Base-by-base conservation (phyloP, 371 early-diverging fungal genomes). In the Nematocida major region DNA sequence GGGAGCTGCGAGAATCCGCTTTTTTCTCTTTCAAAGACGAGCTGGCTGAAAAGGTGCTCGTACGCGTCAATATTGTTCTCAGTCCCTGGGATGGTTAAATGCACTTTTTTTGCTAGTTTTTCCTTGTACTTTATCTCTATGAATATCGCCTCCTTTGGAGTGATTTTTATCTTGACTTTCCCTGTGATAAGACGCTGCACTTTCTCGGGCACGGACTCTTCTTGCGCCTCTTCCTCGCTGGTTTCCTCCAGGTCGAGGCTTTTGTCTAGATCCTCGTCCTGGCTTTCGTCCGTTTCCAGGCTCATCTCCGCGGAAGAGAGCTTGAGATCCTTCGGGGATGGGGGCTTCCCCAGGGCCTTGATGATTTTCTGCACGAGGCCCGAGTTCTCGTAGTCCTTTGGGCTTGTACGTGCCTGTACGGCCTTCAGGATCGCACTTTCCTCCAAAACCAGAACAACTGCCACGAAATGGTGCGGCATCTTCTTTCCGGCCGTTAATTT, bases 401-500 rank as follows among this genome's bases (percentile, higher is more conserved):
- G 5, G 11, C 15, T 15, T 13, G 34, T 50, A n/a, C n/a, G 9
- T 15, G 20, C 20, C n/a, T 63, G 32, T 15, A 13, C 24, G 32
- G 65, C 3, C 9, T 20, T 26, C 36, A 47, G 7, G 39, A 73
- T 48, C 5, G 36, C 76, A 7, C 4, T 9, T 32, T 22, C 3
- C 20, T 9, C 49, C 18, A 73, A 20, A 11, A 24, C 42, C 9
- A 73, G 24, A 32, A 73, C 26, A 4, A 73, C 42, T 22, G 43
- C 76, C 9, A 73, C 76, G 65, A 73, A 73, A 34, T 73, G 76
- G 24, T 22, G 15, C 15, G 45, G 54, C 51, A 73, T 48, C 34
- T 65, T 73, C 51, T 73, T 73, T 11, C 76, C 76, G n/a, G 70
- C 32, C 18, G 78, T 59, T 30, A 73, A 38, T 42, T 39, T 54